A percentile compares a stretch with the other conserved stretches of the same genome.
Conservation (phyloP, 768 basidiomycete species). For the Mycena leptocephala region DNA sequence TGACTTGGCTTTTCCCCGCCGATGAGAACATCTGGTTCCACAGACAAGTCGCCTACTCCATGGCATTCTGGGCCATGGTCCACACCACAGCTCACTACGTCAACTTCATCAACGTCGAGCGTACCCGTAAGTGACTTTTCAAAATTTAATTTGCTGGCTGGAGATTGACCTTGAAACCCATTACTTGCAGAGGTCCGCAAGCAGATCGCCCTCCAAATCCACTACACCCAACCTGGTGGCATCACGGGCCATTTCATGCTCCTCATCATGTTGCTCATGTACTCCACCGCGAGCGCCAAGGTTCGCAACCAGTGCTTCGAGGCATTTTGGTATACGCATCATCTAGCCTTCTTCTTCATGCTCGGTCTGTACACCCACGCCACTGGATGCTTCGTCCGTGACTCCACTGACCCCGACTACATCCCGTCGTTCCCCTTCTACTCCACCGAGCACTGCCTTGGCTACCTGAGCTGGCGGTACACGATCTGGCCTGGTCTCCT, state of each 20-base stretch:
- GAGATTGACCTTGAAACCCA: background rate
- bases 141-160: background rate
- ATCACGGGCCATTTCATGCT: constrained; percentile 98
- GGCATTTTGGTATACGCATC: constrained; percentile 98
- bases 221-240: constrained; percentile 92
- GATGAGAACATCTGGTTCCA: constrained; percentile 99
- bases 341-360: constrained; percentile 96
- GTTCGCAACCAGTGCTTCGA: constrained; percentile 94
- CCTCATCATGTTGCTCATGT: constrained; percentile 94
- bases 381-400: constrained; percentile 96
- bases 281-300: constrained; percentile 91
- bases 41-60: constrained; percentile 93
- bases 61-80: constrained; percentile 94
- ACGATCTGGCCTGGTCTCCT: constrained; percentile 93
- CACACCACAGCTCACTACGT: constrained; percentile 96
- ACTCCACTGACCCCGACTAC: constrained; percentile 82
- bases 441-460: constrained; percentile 88
- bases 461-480: constrained; percentile 93
- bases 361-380: constrained; percentile 92
- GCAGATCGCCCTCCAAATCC: constrained; percentile 85
- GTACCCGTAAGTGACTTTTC: constrained; percentile 68
- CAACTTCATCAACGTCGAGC: constrained; percentile 94
- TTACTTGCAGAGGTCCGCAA: constrained; percentile 86
- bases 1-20: constrained; percentile 90
- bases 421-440: constrained; percentile 89